Conservation (phyloP, 2,329 filamentous ascomycete genomes). For the Colletotrichum spinosum region DNA sequence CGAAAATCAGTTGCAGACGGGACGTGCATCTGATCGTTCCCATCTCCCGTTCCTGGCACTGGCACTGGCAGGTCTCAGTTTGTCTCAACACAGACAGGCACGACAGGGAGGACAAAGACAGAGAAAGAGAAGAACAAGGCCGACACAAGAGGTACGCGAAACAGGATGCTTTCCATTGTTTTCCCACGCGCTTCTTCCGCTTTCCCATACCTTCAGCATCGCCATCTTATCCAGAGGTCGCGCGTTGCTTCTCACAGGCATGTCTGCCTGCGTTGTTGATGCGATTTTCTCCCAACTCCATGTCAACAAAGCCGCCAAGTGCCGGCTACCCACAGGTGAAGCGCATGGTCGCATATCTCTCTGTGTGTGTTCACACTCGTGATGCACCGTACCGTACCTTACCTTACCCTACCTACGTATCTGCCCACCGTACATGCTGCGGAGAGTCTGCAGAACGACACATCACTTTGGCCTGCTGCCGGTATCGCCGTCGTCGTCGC, state of each 20-base stretch:
- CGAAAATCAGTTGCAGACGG: too few relatives aligned
- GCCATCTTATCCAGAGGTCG: too few relatives aligned
- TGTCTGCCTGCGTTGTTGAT: background rate
- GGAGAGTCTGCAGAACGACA: background rate
- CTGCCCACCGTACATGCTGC: background rate
- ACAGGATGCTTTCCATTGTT: background rate
- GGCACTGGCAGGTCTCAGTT: too few relatives aligned
- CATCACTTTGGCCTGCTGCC: background rate
- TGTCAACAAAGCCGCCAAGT: conserved; percentile 34
- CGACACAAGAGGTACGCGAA: conserved; percentile 9
- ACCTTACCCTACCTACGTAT: background rate
- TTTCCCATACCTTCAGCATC: background rate
- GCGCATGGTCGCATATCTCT: background rate
- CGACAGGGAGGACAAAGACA: background rate
- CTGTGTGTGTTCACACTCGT: too few relatives aligned
- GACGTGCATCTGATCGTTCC: too few relatives aligned
- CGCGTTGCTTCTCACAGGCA: conserved; percentile 2
- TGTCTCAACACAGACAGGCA: too few relatives aligned
- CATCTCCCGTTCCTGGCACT: too few relatives aligned
- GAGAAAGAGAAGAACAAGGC: background rate
- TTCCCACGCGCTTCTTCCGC: background rate
- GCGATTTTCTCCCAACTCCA: conserved; percentile 16
- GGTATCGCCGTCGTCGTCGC: conserved; percentile 3
- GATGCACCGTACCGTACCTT: conserved; percentile 1
- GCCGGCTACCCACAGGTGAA: conserved; percentile 29